A percentile compares a stretch with the other conserved stretches of the same genome.
Evolutionary conservation across 768 basidiomycete genomes (phyloP).

Genomic region (Suillus hirtellus): DNA sequence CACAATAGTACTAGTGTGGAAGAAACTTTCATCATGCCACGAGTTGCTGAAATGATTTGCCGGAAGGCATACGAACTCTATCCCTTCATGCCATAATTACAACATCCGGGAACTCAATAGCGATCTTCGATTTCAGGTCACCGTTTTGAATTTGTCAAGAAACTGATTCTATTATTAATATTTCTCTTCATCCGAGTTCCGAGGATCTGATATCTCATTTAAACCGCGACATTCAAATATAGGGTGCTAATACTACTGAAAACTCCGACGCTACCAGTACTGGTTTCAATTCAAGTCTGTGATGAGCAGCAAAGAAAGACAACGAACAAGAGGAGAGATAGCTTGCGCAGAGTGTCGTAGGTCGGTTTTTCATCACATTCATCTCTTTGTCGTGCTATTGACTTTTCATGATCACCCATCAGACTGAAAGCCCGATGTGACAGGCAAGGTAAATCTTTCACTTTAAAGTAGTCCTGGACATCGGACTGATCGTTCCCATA

Average conservation of each 20-base stretch:
- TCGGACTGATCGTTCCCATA: conserved; percentile 23
- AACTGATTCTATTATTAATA: conserved; percentile 1
- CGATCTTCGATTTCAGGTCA: neutral
- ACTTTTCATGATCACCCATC: conserved; percentile 2
- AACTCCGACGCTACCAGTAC: neutral
- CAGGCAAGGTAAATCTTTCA: conserved; percentile 20
- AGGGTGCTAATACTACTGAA: neutral
- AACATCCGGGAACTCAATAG: neutral
- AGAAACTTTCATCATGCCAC: neutral
- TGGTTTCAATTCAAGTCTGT: neutral
- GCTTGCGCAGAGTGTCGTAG: conserved; percentile 35
- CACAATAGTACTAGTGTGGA: neutral
- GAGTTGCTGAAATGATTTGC: neutral
- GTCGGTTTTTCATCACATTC: conserved; percentile 14
- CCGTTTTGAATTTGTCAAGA: conserved; percentile 1
- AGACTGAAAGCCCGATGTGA: conserved; percentile 32
- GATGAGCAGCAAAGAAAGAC: conserved; percentile 24
- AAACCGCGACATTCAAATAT: neutral
- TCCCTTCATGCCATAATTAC: conserved; percentile 1
- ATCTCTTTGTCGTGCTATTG: neutral
- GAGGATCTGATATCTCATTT: conserved; percentile 15
- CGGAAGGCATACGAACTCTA: neutral
- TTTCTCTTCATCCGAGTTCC: neutral
- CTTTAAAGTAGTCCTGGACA: conserved; percentile 10
- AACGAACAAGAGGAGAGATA: conserved; percentile 29